Evolutionary conservation across 345 rosid species (phyloP).

Genomic region (Erucastrum elatum): DNA sequence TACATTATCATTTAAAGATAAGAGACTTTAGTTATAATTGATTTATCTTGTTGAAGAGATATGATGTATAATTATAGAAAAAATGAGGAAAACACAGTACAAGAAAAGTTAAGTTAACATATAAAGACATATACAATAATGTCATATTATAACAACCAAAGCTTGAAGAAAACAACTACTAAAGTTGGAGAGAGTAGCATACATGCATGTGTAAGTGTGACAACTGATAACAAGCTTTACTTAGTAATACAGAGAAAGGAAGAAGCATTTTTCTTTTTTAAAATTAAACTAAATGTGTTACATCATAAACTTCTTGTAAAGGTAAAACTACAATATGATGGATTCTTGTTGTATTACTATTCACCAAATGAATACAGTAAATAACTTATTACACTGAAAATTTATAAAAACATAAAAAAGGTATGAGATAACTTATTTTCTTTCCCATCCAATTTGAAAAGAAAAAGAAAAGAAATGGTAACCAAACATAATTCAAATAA

Average conservation of each 20-base stretch:
- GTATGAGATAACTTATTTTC: conserved; percentile 29
- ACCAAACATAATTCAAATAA: conserved; percentile 15
- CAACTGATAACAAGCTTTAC: not conserved
- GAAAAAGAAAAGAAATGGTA: not conserved
- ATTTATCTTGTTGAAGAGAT: not conserved
- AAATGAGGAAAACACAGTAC: not conserved
- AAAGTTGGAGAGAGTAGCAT: not conserved
- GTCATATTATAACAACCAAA: not conserved
- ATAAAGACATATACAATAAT: not conserved
- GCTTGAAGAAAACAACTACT: not conserved
- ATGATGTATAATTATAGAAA: not conserved
- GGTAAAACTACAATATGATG: not conserved
- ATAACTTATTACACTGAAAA: conserved; percentile 12
- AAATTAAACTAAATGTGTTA: not conserved
- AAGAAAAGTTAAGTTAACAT: not conserved
- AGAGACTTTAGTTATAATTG: not conserved
- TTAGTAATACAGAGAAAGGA: not conserved
- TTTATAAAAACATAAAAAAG: not conserved
- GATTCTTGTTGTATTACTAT: conserved; percentile 3
- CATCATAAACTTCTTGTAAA: not conserved
- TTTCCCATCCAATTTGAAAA: conserved; percentile 10
- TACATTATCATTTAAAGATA: not conserved
- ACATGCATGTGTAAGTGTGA: not conserved
- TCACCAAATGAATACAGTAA: conserved; percentile 15
- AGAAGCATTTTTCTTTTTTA: not conserved